Conservation (phyloP, 768 basidiomycete genomes). For the Mycena galericulata region DNA sequence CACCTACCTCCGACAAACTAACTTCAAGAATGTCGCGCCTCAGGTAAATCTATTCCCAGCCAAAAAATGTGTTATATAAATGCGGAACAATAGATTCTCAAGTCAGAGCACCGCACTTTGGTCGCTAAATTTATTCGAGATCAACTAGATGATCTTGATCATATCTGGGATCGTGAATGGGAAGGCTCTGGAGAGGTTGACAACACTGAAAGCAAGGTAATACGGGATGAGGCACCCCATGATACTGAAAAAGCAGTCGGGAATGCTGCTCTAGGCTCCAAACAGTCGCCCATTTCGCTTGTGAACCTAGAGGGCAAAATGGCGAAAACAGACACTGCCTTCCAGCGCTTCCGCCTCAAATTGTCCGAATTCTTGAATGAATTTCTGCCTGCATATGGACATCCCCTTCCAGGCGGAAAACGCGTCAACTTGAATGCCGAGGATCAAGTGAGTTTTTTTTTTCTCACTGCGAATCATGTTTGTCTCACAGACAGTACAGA, state of each 20-base stretch:
- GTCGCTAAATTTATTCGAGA: not conserved
- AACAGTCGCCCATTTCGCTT: not conserved
- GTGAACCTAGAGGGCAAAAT: not conserved
- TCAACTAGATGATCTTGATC: not conserved
- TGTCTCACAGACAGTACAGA: not conserved
- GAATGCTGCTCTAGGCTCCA: not conserved
- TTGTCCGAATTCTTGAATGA: not conserved
- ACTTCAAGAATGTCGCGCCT: conserved; percentile 42
- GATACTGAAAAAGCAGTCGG: not conserved
- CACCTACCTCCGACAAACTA: conserved; percentile 42
- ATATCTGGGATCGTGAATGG: not conserved
- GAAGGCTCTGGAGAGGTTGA: not conserved
- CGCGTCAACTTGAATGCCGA: not conserved
- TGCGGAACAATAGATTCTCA: not conserved
- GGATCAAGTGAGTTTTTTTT: not conserved
- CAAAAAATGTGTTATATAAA: no score
- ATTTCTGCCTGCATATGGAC: not conserved
- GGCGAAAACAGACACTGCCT: not conserved
- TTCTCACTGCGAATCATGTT: not conserved
- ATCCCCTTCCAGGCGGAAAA: not conserved
- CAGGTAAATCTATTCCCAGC: no score
- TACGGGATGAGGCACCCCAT: not conserved
- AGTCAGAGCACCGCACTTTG: not conserved
- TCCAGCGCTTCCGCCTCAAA: not conserved
- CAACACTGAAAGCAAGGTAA: not conserved